Conservation (phyloP, 176 grass and related monocot species). For the Avena sativa region DNA sequence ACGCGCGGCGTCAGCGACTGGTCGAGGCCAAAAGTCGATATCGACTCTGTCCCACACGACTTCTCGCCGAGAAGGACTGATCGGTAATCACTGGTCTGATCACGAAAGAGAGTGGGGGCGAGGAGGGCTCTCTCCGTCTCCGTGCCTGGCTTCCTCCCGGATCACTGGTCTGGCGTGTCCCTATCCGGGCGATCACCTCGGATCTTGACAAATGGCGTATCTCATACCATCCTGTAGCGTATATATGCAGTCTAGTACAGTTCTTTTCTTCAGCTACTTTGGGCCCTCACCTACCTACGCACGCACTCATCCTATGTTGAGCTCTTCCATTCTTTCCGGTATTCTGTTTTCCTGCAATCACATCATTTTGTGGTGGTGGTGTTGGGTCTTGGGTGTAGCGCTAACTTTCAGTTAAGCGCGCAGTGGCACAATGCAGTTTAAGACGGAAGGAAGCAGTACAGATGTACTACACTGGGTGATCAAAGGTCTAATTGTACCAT, state of each 20-base stretch:
- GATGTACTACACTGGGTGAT: not conserved
- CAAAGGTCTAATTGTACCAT: not conserved
- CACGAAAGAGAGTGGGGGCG: not conserved
- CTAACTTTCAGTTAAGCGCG: not conserved
- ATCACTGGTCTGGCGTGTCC: not conserved
- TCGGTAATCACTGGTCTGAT: not conserved
- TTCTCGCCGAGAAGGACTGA: not conserved
- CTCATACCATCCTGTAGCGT: not conserved
- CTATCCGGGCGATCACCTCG: not conserved
- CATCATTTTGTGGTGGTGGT: constrained; percentile 1
- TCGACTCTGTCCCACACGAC: not conserved
- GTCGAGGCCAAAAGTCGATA: not conserved
- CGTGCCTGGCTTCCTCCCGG: not conserved
- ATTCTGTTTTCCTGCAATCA: not conserved
- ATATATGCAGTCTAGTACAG: not conserved
- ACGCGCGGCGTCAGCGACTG: not conserved
- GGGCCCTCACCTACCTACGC: not conserved
- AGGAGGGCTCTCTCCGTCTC: not conserved
- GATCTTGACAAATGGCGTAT: not conserved
- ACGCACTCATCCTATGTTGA: not conserved
- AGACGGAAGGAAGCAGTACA: not conserved
- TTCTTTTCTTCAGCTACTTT: not conserved
- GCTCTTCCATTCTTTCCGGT: not conserved
- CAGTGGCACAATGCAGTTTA: not conserved
- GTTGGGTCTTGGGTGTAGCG: not conserved